Percentiles rank a stretch among this genome's conserved stretches.
Evolutionary conservation across 108 stramenopile species (phyloP).

Genomic region (Conticribra weissflogii): DNA sequence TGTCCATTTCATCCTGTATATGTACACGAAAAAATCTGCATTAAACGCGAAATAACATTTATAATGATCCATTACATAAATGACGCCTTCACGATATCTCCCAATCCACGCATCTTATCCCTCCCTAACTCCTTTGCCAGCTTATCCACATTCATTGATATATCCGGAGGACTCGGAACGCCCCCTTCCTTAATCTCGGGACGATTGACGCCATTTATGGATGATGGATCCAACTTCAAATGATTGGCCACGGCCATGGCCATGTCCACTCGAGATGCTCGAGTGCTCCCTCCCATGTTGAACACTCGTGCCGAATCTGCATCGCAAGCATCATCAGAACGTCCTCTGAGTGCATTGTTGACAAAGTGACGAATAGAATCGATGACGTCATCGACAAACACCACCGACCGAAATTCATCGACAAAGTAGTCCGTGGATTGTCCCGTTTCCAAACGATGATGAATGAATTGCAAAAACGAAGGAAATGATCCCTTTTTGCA

Average conservation of each 20-base stretch:
- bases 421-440: conserved; percentile 48
- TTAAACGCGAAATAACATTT: no score
- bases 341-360: neutral
- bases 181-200: conserved; percentile 5
- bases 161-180: conserved; percentile 72
- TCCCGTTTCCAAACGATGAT: conserved; percentile 28
- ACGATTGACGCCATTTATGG: conserved; percentile 40
- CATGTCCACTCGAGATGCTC: conserved; percentile 68
- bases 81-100: conserved; percentile 46
- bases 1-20: no score
- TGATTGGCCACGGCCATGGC: conserved; percentile 63
- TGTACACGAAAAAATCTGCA: no score
- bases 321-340: neutral
- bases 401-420: conserved; percentile 70
- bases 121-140: conserved; percentile 27
- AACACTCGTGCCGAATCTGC: conserved; percentile 28
- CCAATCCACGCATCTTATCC: conserved; percentile 32
- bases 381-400: conserved; percentile 56
- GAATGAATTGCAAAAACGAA: conserved; percentile 78
- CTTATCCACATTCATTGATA: conserved; percentile 67
- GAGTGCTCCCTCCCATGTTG: conserved; percentile 76
- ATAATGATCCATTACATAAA: no score
- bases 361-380: conserved; percentile 49
- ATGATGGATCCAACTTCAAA: conserved; percentile 48
- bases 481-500: conserved; percentile 34